Percentiles rank a stretch among this genome's conserved stretches.
These are phyloP conservation scores for Arabis alpina DNA, from an alignment of 345 rosid genomes.

Conservation along the genomic window DNA sequence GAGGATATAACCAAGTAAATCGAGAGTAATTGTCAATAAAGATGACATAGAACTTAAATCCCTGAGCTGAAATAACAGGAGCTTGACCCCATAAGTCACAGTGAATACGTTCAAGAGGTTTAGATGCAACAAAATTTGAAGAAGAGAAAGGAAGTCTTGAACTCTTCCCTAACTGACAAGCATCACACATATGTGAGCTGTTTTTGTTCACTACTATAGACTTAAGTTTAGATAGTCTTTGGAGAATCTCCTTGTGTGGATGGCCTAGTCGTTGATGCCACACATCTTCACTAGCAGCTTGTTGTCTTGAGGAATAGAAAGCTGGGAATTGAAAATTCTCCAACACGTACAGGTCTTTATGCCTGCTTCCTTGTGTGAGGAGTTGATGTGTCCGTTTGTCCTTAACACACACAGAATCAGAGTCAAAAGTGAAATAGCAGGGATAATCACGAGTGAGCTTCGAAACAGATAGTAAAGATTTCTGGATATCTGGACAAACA, in stretches of 20 bases:
- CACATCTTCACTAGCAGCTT: neutral
- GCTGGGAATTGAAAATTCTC: neutral
- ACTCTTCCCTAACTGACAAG: neutral
- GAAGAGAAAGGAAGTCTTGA: fast-evolving
- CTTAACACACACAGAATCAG: neutral
- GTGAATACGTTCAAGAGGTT: neutral
- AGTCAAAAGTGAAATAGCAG: neutral
- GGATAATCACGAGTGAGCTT: neutral
- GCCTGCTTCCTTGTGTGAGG: neutral
- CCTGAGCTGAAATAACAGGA: fast-evolving
- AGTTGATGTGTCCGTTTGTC: neutral
- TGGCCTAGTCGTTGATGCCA: neutral
- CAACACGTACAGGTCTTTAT: neutral
- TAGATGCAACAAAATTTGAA: neutral
- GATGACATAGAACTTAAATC: neutral
- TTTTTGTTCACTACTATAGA: neutral
- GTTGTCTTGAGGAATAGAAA: neutral
- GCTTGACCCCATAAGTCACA: neutral
- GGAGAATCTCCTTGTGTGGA: neutral
- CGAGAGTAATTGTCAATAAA: neutral
- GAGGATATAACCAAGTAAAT: neutral
- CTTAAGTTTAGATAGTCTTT: neutral
- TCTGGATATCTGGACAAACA: neutral
- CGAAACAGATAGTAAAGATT: neutral
- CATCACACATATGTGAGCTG: neutral